A percentile compares a stretch with the other conserved stretches of the same genome.
phyloP scores from a whole-genome alignment of 441 rosid species.

The Dalechampia spathulata region DNA sequence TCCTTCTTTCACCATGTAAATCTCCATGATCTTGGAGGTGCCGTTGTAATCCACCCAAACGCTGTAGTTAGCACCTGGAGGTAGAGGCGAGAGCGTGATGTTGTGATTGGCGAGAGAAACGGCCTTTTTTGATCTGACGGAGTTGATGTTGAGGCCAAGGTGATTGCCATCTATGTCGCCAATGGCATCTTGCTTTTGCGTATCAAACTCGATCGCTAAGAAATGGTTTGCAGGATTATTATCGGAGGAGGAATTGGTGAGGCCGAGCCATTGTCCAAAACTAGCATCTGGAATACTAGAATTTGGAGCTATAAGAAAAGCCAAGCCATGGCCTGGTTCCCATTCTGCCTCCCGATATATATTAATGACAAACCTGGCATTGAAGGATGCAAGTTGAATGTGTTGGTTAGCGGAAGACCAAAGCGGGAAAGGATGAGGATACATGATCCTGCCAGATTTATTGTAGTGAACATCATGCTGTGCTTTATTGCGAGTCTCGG shows the following conservation, averaged over 20 bases:
- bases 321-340: conserved; percentile 36
- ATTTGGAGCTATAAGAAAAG: conserved; percentile 43
- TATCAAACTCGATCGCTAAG: conserved; percentile 50
- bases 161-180: conserved; percentile 44
- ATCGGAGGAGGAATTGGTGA: conserved; percentile 33
- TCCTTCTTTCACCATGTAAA: conserved; percentile 34
- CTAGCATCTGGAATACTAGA: conserved; percentile 20
- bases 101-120: conserved; percentile 23
- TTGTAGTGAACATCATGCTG: conserved; percentile 4
- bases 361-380: conserved; percentile 34
- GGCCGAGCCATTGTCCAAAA: conserved; percentile 37
- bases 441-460: conserved; percentile 39
- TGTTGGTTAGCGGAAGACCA: conserved; percentile 15
- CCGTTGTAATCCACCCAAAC: conserved; percentile 43
- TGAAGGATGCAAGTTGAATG: conserved; percentile 31
- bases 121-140: conserved; percentile 21
- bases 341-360: conserved; percentile 12
- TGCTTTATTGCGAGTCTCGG: neutral
- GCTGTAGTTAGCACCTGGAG: conserved; percentile 12
- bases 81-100: conserved; percentile 24
- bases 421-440: conserved; percentile 26
- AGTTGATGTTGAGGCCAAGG: conserved; percentile 50
- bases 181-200: conserved; percentile 22
- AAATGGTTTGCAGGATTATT: conserved; percentile 24
- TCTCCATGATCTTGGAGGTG: conserved; percentile 18